Percentiles rank a stretch among this genome's conserved stretches.
These are phyloP conservation scores for Citrus maxima DNA, from an alignment of 345 rosid species.

Conservation along the genomic window DNA sequence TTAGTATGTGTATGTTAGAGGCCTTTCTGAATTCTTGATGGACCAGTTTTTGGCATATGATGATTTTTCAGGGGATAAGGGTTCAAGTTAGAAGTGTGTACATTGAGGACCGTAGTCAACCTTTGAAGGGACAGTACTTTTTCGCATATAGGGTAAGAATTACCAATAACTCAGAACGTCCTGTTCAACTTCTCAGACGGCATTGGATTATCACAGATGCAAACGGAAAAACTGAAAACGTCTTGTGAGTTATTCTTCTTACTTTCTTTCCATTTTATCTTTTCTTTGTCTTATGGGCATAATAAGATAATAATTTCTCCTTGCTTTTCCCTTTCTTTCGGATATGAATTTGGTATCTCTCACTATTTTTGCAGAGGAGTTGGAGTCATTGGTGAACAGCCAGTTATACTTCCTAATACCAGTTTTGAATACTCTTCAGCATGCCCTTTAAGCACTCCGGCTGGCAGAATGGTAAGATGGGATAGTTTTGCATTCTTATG, in stretches of 20 bases:
- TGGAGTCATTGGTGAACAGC: slow-evolving; percentile 81
- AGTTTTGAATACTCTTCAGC: slow-evolving; percentile 82
- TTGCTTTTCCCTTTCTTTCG: background rate
- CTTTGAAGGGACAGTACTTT: slow-evolving; percentile 59
- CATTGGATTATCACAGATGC: slow-evolving; percentile 75
- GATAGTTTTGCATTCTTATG: background rate
- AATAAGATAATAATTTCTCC: background rate
- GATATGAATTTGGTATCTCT: slow-evolving; percentile 3
- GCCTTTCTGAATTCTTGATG: background rate
- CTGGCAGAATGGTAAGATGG: slow-evolving; percentile 62
- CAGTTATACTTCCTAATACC: slow-evolving; percentile 63
- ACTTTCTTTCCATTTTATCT: background rate
- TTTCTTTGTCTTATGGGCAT: background rate
- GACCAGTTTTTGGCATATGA: background rate
- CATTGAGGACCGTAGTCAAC: slow-evolving; percentile 66
- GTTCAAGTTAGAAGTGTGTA: slow-evolving; percentile 72
- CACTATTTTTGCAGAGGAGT: slow-evolving; percentile 42
- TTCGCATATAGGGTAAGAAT: slow-evolving; percentile 74
- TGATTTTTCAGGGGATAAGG: slow-evolving; percentile 49
- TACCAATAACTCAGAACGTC: slow-evolving; percentile 59
- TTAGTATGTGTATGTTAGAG: background rate
- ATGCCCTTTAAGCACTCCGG: slow-evolving; percentile 61
- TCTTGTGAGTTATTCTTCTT: slow-evolving; percentile 47
- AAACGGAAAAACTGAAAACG: slow-evolving; percentile 58
- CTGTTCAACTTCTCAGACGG: slow-evolving; percentile 76